A percentile compares a stretch with the other conserved stretches of the same genome.
Conservation (phyloP, 352 stramenopile genomes). For the Globisporangium echinulatum region DNA sequence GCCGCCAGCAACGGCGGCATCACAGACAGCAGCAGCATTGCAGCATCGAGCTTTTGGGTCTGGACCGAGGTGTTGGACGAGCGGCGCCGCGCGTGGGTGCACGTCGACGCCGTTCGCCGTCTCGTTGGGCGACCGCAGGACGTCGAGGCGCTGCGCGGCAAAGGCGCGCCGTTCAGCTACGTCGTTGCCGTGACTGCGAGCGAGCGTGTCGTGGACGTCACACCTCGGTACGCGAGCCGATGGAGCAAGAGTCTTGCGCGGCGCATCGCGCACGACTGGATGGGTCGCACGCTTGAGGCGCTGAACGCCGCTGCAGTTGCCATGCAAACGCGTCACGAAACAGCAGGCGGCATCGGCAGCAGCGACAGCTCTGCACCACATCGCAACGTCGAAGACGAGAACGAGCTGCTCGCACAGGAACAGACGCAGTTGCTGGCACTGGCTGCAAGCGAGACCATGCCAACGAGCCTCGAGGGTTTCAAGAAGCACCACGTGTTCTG, state of each 20-base stretch:
- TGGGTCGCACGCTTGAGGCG: conserved; percentile 26
- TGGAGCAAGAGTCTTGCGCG: conserved; percentile 59
- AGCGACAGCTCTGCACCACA: too few relatives aligned
- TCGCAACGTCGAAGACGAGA: conserved; percentile 5
- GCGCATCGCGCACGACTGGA: conserved; percentile 54
- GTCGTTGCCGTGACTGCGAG: conserved; percentile 49
- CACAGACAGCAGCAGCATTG: background rate
- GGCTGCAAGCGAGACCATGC: conserved; percentile 52
- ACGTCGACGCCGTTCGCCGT: conserved; percentile 45
- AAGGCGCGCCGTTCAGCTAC: conserved; percentile 48
- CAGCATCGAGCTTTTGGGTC: conserved; percentile 30
- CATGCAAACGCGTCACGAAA: background rate
- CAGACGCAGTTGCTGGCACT: conserved; percentile 28
- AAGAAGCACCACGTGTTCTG: conserved; percentile 75
- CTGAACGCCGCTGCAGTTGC: conserved; percentile 21
- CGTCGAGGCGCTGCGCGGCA: conserved; percentile 44
- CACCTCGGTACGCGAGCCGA: conserved; percentile 42
- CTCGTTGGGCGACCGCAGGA: conserved; percentile 40
- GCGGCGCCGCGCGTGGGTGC: conserved; percentile 41
- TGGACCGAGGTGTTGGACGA: conserved; percentile 70
- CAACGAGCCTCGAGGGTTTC: conserved; percentile 69
- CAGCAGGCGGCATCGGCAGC: too few relatives aligned
- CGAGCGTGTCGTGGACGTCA: conserved; percentile 52
- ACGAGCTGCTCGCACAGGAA: conserved; percentile 24
- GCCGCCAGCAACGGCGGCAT: conserved; percentile 1